A percentile compares a stretch with the other conserved stretches of the same genome.
Evolutionary conservation across 164 flowering plant genomes (phyloP).

Genomic region (Vitis riparia): DNA sequence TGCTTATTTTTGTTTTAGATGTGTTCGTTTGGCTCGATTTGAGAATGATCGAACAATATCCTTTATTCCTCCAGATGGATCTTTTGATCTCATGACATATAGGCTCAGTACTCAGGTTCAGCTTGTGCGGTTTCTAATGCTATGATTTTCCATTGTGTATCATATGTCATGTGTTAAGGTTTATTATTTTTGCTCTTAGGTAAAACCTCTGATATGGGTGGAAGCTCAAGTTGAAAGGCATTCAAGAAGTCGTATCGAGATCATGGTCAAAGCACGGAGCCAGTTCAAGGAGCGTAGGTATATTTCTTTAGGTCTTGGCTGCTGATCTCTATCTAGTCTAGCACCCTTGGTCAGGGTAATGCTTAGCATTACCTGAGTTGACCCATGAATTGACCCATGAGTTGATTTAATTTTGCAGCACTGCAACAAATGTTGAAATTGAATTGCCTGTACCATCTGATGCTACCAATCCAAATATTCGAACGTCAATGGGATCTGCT

Average conservation of each 20-base stretch:
- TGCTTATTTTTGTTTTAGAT: conserved; percentile 42
- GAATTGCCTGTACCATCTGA: conserved; percentile 84
- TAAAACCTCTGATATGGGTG: conserved; percentile 96
- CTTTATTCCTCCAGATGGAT: conserved; percentile 97
- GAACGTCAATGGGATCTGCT: conserved; percentile 97
- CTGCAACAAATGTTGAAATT: conserved; percentile 96
- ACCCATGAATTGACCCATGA: conserved; percentile 7
- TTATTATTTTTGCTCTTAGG: conserved; percentile 40
- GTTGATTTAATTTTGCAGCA: conserved; percentile 42
- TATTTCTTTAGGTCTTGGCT: background rate
- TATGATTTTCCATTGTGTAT: background rate
- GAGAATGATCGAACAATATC: conserved; percentile 98
- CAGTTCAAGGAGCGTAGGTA: conserved; percentile 99
- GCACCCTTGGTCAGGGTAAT: too few relatives aligned
- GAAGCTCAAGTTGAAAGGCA: conserved; percentile 97
- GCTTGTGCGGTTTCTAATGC: background rate
- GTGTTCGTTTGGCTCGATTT: conserved; percentile 97
- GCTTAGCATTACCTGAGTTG: background rate
- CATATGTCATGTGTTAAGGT: conserved; percentile 1
- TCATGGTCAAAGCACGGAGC: conserved; percentile 89
- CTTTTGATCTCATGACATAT: conserved; percentile 97
- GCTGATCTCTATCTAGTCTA: background rate
- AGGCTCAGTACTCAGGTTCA: conserved; percentile 92
- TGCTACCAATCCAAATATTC: conserved; percentile 90
- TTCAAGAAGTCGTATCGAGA: conserved; percentile 91